Evolutionary conservation across 2,329 filamentous ascomycete genomes (phyloP).

Genomic region (Mycogone perniciosa): DNA sequence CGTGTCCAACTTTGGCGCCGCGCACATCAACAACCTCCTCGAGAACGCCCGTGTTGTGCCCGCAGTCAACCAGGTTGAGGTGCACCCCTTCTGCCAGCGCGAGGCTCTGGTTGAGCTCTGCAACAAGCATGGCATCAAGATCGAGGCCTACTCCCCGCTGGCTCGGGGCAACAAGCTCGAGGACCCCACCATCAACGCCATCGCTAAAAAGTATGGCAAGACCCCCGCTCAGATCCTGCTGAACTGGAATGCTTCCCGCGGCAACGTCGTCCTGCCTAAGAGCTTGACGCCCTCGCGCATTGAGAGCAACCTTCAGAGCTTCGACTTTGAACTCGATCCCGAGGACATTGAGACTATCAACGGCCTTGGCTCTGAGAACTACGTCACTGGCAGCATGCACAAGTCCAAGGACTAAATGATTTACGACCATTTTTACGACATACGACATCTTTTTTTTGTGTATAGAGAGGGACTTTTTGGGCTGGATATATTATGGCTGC

Average conservation of each 20-base stretch:
- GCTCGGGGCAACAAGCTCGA: constrained; percentile 37
- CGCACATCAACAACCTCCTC: constrained; percentile 52
- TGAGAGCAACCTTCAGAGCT: constrained; percentile 57
- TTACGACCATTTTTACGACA: not conserved
- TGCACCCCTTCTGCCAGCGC: constrained; percentile 67
- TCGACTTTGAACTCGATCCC: constrained; percentile 53
- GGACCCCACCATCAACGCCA: constrained; percentile 52
- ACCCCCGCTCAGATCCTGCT: constrained; percentile 70
- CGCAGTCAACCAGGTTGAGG: constrained; percentile 73
- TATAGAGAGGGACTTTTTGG: not conserved
- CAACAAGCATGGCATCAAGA: constrained; percentile 48
- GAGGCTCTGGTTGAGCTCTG: constrained; percentile 51
- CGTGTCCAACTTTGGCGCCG: constrained; percentile 71
- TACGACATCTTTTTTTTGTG: not conserved
- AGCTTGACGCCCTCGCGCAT: constrained; percentile 60
- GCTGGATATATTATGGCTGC: not conserved
- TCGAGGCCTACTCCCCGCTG: constrained; percentile 51
- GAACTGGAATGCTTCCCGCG: constrained; percentile 71
- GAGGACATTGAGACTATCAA: constrained; percentile 59
- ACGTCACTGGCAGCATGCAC: constrained; percentile 56
- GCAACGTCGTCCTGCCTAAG: constrained; percentile 69
- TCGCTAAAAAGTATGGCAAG: constrained; percentile 64
- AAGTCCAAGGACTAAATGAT: constrained; percentile 31
- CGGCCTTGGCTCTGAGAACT: constrained; percentile 57
- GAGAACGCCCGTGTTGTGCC: constrained; percentile 54